Conservation (phyloP, 176 grass and related monocot species). For the Oryza punctata region DNA sequence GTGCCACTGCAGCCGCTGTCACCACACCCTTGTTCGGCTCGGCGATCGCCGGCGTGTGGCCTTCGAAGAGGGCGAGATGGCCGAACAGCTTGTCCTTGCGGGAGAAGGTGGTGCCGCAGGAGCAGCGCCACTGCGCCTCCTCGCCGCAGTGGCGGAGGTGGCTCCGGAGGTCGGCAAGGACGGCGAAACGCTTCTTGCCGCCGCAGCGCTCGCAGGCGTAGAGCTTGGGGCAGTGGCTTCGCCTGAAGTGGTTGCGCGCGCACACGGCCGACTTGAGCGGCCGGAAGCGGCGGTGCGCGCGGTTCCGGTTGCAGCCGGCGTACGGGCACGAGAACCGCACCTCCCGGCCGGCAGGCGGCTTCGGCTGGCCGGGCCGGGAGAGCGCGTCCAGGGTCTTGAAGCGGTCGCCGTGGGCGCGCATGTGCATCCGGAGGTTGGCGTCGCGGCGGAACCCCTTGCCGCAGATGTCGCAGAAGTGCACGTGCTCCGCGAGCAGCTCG, state of each 20-base stretch:
- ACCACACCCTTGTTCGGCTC: constrained; percentile 37
- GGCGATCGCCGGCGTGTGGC: constrained; percentile 68
- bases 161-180: constrained; percentile 80
- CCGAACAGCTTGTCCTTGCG: constrained; percentile 99
- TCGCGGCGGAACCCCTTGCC: constrained; percentile 98
- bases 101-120: constrained; percentile 95
- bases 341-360: constrained; percentile 38
- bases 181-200: constrained; percentile 91
- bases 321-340: constrained; percentile 86
- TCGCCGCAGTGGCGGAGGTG: constrained; percentile 93
- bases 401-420: constrained; percentile 93
- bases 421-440: constrained; percentile 98
- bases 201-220: constrained; percentile 77
- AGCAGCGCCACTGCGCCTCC: constrained; percentile 84
- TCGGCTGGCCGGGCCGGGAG: constrained; percentile 60
- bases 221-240: constrained; percentile 96
- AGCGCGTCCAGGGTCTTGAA: constrained; percentile 97
- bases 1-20: constrained; percentile 11
- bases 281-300: constrained; percentile 77
- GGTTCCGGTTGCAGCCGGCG: constrained; percentile 84
- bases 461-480: constrained; percentile 91
- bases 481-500: constrained; percentile 88
- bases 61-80: constrained; percentile 88
- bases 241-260: constrained; percentile 89
- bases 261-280: constrained; percentile 88